Percentiles rank a stretch among this genome's conserved stretches.
These are phyloP conservation scores for Botryotinia globosa DNA, from an alignment of 2,329 filamentous ascomycete genomes.

Conservation along the genomic window DNA sequence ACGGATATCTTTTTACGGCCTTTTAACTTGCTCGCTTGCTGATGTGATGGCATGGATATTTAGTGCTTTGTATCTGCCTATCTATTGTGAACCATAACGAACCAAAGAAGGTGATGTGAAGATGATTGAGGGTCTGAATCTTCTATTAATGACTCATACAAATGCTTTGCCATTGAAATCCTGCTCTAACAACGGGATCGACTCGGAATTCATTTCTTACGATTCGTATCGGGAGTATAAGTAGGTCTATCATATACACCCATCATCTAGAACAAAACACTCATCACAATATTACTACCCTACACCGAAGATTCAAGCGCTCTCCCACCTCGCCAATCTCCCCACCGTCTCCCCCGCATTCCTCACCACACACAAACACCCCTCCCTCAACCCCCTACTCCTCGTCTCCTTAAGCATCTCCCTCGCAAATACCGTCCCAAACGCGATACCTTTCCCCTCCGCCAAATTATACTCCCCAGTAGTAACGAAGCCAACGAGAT, in stretches of 20 bases:
- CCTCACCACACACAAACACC: conserved; percentile 71
- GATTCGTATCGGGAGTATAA: neutral
- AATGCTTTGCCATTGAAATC: neutral
- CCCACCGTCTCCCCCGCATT: conserved; percentile 77
- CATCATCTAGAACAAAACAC: no score
- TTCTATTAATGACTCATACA: neutral
- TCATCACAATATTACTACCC: neutral
- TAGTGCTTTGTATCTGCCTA: neutral
- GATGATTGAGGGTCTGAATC: neutral
- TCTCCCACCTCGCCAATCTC: conserved; percentile 76
- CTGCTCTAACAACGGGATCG: neutral
- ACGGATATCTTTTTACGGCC: neutral
- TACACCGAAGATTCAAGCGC: conserved; percentile 19
- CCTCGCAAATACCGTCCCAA: conserved; percentile 66
- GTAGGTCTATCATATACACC: neutral
- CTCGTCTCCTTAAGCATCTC: conserved; percentile 50
- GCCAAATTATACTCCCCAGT: conserved; percentile 79
- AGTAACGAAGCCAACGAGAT: conserved; percentile 88
- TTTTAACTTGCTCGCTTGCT: neutral
- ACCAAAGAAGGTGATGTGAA: neutral
- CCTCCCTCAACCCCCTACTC: conserved; percentile 40
- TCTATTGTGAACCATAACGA: neutral
- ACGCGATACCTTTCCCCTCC: conserved; percentile 69
- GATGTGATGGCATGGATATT: neutral
- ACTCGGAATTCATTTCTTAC: neutral